These are phyloP conservation scores for Calonectria henricotiae DNA, from an alignment of 2,329 filamentous ascomycete species.

Conservation along the genomic window DNA sequence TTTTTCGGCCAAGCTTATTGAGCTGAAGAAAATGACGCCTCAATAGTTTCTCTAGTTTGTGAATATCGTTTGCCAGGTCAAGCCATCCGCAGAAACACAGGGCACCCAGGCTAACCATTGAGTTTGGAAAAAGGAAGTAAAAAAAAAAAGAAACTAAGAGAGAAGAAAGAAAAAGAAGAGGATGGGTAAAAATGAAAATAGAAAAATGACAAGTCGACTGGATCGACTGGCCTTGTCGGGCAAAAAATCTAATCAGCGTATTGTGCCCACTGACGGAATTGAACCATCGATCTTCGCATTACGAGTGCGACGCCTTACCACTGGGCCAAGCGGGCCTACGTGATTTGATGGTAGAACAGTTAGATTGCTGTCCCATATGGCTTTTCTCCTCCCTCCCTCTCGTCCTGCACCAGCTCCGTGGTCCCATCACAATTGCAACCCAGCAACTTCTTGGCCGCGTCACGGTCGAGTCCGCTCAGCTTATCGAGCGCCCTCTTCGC, in stretches of 20 bases:
- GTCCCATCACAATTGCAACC: conserved; percentile 74
- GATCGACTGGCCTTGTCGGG: neutral
- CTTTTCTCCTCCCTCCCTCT: neutral
- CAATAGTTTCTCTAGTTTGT: conserved; percentile 6
- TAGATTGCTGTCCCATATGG: conserved; percentile 34
- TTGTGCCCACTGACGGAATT: conserved; percentile 48
- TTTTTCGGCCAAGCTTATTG: neutral
- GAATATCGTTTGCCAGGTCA: neutral
- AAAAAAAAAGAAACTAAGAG: neutral
- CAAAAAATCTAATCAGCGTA: neutral
- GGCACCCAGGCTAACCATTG: conserved; percentile 1
- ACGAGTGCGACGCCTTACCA: conserved; percentile 53
- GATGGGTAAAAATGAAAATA: neutral
- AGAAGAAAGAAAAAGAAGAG: neutral
- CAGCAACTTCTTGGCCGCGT: conserved; percentile 72
- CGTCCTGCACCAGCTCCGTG: neutral
- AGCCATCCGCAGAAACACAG: neutral
- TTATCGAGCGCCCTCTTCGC: conserved; percentile 72
- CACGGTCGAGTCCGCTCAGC: conserved; percentile 64
- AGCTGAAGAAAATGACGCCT: conserved; percentile 11
- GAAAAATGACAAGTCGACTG: neutral
- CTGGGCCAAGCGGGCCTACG: conserved; percentile 49
- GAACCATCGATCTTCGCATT: conserved; percentile 52
- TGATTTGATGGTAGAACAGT: conserved; percentile 27
- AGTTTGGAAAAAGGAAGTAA: neutral